Percentiles rank a stretch among this genome's conserved stretches.
Conservation (phyloP, 768 basidiomycete species). For the Lactarius sp. region DNA sequence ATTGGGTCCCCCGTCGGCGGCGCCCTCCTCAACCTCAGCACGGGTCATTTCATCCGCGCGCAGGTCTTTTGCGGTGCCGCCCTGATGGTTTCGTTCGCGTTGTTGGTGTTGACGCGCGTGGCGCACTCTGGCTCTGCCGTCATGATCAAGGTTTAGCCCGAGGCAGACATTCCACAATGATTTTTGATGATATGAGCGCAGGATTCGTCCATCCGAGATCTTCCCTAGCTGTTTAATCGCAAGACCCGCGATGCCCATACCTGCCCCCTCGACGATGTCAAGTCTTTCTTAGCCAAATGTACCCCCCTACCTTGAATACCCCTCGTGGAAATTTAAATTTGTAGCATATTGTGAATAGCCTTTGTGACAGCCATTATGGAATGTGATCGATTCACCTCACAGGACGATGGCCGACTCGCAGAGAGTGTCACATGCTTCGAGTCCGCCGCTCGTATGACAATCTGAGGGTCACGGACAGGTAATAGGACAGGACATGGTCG, state of each 20-base stretch:
- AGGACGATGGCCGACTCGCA: background rate
- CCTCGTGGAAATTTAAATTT: background rate
- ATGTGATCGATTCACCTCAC: background rate
- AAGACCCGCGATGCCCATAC: background rate
- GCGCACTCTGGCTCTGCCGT: conserved; percentile 1
- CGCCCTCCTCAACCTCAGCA: conserved; percentile 15
- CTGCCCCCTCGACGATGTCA: no score
- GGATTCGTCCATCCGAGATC: background rate
- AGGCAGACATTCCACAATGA: no score
- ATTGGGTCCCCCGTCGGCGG: conserved; percentile 29
- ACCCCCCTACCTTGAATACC: background rate
- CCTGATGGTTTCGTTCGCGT: background rate
- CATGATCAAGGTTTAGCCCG: conserved; percentile 9
- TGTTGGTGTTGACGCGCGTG: conserved; percentile 7
- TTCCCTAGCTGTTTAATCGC: background rate
- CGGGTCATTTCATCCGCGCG: conserved; percentile 15
- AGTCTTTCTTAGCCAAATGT: background rate
- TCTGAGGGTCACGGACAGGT: no score
- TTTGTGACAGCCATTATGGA: background rate
- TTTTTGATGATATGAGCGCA: background rate
- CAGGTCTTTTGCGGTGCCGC: conserved; percentile 18
- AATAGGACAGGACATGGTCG: no score
- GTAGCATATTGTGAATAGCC: background rate
- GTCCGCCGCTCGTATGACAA: no score
- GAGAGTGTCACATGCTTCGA: background rate